phyloP scores from a whole-genome alignment of 176 grass and related monocot species.

The sorghum (Sorghum bicolor) region DNA sequence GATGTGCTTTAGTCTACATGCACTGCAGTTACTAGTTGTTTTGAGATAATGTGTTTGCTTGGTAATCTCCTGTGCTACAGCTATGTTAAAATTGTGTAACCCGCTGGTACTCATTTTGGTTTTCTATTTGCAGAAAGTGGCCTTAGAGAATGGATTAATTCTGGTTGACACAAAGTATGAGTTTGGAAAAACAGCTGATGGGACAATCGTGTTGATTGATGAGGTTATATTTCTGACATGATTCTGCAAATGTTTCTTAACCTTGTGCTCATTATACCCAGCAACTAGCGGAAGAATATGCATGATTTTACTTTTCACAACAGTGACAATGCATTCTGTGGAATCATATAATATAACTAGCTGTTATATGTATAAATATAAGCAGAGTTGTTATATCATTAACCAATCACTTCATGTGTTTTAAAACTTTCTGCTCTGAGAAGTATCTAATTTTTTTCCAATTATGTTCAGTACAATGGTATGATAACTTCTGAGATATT shows the following conservation, averaged over 20 bases:
- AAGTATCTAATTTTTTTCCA: not conserved
- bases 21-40: not conserved
- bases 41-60: not conserved
- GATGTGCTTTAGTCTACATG: not conserved
- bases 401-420: not conserved
- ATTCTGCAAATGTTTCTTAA: conserved; percentile 6
- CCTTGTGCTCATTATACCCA: not conserved
- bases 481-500: not conserved
- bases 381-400: not conserved
- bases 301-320: not conserved
- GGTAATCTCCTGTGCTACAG: not conserved
- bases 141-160: conserved; percentile 74
- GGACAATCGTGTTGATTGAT: conserved; percentile 86
- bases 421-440: not conserved
- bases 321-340: not conserved
- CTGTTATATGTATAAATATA: conserved; percentile 1
- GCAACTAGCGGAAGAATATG: not conserved
- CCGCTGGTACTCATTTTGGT: not conserved
- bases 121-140: conserved; percentile 72
- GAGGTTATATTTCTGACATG: conserved; percentile 56
- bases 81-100: not conserved
- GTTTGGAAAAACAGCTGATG: conserved; percentile 84
- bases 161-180: conserved; percentile 97
- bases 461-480: not conserved
- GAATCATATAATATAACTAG: not conserved